phyloP scores from a whole-genome alignment of 2,329 filamentous ascomycete genomes.

The Apiospora malaysiana region DNA sequence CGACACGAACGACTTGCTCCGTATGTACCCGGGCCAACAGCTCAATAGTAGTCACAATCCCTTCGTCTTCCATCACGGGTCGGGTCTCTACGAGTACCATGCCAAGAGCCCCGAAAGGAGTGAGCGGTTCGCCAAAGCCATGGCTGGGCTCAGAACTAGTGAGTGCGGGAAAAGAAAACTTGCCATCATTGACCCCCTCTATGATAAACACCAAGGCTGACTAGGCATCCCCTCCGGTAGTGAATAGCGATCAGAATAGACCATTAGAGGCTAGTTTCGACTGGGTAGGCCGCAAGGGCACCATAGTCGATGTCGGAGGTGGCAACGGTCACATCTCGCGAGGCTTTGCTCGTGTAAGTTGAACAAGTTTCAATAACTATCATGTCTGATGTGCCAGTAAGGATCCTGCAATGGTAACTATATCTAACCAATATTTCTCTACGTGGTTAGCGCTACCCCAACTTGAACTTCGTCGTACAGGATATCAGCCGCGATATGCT shows the following conservation, averaged over 20 bases:
- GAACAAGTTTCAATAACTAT: too few relatives aligned
- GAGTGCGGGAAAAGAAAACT: neutral
- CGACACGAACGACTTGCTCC: conserved; percentile 26
- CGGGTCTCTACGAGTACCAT: conserved; percentile 29
- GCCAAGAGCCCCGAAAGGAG: conserved; percentile 20
- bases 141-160: conserved; percentile 25
- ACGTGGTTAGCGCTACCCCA: too few relatives aligned
- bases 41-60: conserved; percentile 20
- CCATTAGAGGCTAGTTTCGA: conserved; percentile 24
- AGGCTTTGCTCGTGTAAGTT: conserved; percentile 25
- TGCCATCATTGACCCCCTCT: too few relatives aligned
- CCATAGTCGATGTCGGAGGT: conserved; percentile 23
- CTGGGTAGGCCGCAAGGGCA: conserved; percentile 25
- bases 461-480: too few relatives aligned
- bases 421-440: too few relatives aligned
- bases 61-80: conserved; percentile 30
- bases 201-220: neutral
- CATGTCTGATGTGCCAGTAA: too few relatives aligned
- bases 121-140: conserved; percentile 27
- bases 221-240: neutral
- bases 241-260: neutral
- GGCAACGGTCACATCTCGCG: conserved; percentile 30
- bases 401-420: too few relatives aligned
- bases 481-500: too few relatives aligned
- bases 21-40: conserved; percentile 25